Evolutionary conservation across 768 basidiomycete genomes (phyloP).

Genomic region (Strobilomyces echinocephalus): DNA sequence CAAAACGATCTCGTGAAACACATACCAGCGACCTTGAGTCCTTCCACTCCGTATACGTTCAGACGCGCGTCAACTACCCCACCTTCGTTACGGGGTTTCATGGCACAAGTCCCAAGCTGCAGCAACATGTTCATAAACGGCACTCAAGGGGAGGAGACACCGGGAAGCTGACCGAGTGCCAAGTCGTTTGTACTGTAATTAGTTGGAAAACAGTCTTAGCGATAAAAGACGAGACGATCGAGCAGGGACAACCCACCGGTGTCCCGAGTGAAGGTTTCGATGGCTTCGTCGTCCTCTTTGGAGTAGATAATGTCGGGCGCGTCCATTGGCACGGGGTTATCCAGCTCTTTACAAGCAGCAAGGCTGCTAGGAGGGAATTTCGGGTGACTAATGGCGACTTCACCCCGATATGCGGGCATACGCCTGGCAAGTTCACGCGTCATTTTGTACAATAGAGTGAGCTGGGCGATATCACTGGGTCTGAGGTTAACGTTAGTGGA

Average conservation of each 20-base stretch:
- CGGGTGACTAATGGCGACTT: conserved; percentile 20
- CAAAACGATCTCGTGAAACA: not conserved
- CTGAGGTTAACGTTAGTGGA: not conserved
- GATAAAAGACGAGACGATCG: too few relatives aligned
- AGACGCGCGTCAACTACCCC: conserved; percentile 61
- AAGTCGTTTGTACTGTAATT: conserved; percentile 3
- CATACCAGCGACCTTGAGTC: conserved; percentile 57
- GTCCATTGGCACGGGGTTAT: conserved; percentile 19
- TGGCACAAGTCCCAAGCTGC: conserved; percentile 63
- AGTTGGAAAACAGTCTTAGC: not conserved
- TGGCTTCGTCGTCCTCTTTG: conserved; percentile 31
- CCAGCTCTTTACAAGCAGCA: conserved; percentile 22
- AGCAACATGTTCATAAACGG: not conserved
- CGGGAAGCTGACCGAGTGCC: conserved; percentile 15
- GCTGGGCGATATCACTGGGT: conserved; percentile 4
- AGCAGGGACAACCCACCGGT: conserved; percentile 2
- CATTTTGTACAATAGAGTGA: conserved; percentile 46
- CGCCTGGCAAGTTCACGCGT: conserved; percentile 51
- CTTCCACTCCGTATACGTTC: conserved; percentile 57
- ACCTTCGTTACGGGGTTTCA: conserved; percentile 54
- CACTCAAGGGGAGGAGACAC: not conserved
- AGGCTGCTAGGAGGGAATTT: conserved; percentile 26
- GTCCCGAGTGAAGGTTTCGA: conserved; percentile 25
- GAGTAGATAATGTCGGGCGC: conserved; percentile 33
- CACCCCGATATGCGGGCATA: conserved; percentile 35